Base-by-base conservation (phyloP, 2,329 filamentous ascomycete genomes). In the Cryoendolithus antarcticus region DNA sequence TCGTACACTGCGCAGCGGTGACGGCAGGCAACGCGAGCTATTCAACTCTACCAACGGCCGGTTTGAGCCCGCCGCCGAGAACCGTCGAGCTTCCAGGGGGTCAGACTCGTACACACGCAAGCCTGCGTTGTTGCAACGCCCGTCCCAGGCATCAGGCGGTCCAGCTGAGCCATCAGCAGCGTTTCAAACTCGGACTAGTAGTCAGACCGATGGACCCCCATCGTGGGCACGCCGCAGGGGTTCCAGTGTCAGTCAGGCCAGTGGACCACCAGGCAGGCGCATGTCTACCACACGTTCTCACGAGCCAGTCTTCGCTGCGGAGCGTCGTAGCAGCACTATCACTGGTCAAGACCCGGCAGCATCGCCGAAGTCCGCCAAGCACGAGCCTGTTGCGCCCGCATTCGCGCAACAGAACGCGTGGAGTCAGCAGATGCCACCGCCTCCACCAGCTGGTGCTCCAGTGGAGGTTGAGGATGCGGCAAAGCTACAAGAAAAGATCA, bases 31-130 rank as follows among this genome's bases (percentile, higher is more conserved):
- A 45, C 72, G 83, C 41, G 88, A 96, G 59, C 68, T 96, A 0
- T 96, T 79, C 64, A 95, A 96, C 58, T 93, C 89, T n/a, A 82
- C 93, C 40, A 94, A 86, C 39, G 89, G 89, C 11, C 80, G 86
- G 37, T 93, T 94, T 51, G 89, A 96, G 57, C 86, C 88, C 10
- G 89, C 88, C 3, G 68, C 74, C 38, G 86, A 94, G 40, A 68
- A 64, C 45, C 79, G 86, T 30, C 77, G 85, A 47, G 76, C 75
- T 11, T 77, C 81, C 27, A 65, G 74, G 47, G 15, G 15, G 15
- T 74, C 77, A 40, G 83, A 91, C 38, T 62, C 69, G 39, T 71
- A 74, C 44, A 70, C 75, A 41, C 76, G 82, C 35, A 80, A 89
- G 47, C 82, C 85, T 15, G 74, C 86, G 9, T 64, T 96, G 6